A percentile compares a stretch with the other conserved stretches of the same genome.
Conservation (phyloP, 1,284 basidiomycete genomes). For the Spongispora temasekensis region DNA sequence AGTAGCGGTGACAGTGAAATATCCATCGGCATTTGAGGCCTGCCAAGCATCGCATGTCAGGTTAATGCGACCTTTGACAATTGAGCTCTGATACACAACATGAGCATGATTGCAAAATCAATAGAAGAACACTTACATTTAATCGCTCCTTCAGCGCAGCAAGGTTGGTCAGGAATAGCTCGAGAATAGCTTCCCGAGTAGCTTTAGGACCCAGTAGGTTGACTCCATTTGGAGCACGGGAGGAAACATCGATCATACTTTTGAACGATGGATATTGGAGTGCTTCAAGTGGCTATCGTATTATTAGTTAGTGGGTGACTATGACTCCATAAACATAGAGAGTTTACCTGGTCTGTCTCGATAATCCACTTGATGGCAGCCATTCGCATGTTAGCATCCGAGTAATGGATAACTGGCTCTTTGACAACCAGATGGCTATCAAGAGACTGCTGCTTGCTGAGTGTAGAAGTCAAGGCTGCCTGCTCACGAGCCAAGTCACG, state of each 20-base stretch:
- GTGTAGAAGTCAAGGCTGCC: not conserved
- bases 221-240: not conserved
- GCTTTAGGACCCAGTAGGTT: not conserved
- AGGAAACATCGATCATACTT: not conserved
- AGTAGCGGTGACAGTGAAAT: slow-evolving; percentile 4
- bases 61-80: not conserved
- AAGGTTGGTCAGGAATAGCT: not conserved
- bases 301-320: not conserved
- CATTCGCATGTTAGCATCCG: not conserved
- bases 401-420: not conserved
- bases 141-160: not conserved
- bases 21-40: not conserved
- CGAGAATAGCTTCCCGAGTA: not conserved
- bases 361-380: not conserved
- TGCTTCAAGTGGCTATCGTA: not conserved
- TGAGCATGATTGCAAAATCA: not conserved
- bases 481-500: not conserved
- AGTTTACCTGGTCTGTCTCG: not conserved
- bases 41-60: slow-evolving; percentile 10
- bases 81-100: not conserved
- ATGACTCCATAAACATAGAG: not conserved
- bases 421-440: not conserved
- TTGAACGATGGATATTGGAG: not conserved
- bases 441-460: not conserved
- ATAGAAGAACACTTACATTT: not conserved